Evolutionary conservation across 2,329 filamentous ascomycete genomes (phyloP).

Genomic region (Sporothrix brunneoviolacea): DNA sequence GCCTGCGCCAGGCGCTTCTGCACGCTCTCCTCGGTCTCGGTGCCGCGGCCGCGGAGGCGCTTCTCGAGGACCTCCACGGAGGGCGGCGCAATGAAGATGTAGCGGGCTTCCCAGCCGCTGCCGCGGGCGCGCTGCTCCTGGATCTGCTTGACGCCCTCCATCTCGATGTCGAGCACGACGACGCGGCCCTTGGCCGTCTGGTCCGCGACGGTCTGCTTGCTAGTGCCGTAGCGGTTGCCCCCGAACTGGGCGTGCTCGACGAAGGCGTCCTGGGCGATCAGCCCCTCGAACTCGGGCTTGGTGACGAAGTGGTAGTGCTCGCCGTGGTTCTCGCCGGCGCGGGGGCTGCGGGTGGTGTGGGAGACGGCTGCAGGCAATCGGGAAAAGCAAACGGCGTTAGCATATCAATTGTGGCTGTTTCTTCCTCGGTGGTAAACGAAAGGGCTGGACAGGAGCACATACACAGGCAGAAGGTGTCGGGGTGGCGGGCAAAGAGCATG

Average conservation of each 20-base stretch:
- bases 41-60: slow-evolving; percentile 66
- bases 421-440: too few species aligned
- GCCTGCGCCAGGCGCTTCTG: slow-evolving; percentile 65
- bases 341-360: slow-evolving; percentile 75
- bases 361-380: slow-evolving; percentile 37
- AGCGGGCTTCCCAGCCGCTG: slow-evolving; percentile 68
- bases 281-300: slow-evolving; percentile 57
- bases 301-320: slow-evolving; percentile 75
- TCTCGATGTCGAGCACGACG: slow-evolving; percentile 91
- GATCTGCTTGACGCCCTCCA: slow-evolving; percentile 96
- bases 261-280: slow-evolving; percentile 66
- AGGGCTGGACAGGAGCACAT: slow-evolving; percentile 28
- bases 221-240: slow-evolving; percentile 81
- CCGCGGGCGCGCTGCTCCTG: slow-evolving; percentile 15
- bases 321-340: slow-evolving; percentile 67
- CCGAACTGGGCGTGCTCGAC: slow-evolving; percentile 82
- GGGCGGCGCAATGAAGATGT: slow-evolving; percentile 79
- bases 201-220: slow-evolving; percentile 57
- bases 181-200: slow-evolving; percentile 64
- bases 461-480: slow-evolving; percentile 19
- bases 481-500: slow-evolving; percentile 50
- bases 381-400: too few species aligned
- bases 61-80: slow-evolving; percentile 66
- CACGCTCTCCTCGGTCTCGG: slow-evolving; percentile 69
- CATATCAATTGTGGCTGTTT: too few species aligned